These are phyloP conservation scores for Magnolia changhungtana DNA, from an alignment of 164 flowering plant species.

Conservation along the genomic window DNA sequence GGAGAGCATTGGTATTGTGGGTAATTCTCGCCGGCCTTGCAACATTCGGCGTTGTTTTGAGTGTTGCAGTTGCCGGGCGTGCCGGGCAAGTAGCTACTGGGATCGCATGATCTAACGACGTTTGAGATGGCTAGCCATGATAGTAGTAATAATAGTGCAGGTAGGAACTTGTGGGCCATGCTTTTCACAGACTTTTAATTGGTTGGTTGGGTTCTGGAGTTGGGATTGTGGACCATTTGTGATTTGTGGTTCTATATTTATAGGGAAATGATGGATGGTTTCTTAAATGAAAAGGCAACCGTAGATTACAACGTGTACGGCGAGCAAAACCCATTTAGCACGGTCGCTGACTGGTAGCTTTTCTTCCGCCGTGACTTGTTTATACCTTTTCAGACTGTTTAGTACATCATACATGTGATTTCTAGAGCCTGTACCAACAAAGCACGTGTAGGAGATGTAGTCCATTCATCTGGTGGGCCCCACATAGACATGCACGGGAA, in stretches of 20 bases:
- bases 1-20: conserved; percentile 20
- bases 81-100: not conserved
- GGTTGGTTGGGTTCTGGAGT: not conserved
- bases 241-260: not conserved
- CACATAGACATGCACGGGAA: no score
- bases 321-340: no score
- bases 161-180: not conserved
- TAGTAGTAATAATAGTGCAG: not conserved
- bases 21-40: conserved; percentile 7
- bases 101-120: not conserved
- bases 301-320: no score
- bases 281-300: no score
- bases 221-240: not conserved
- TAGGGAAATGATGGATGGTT: not conserved
- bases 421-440: no score
- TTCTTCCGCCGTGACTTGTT: no score
- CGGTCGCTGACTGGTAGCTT: no score
- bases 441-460: no score
- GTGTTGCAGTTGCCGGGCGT: conserved; percentile 1
- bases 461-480: no score
- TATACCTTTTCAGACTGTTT: no score
- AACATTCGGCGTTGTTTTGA: not conserved
- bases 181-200: no score
- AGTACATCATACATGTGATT: no score
- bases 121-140: not conserved